A percentile compares a stretch with the other conserved stretches of the same genome.
These are phyloP conservation scores for Coemansia sp. DNA, from an alignment of 192 early-diverging fungal genomes.

Conservation along the genomic window DNA sequence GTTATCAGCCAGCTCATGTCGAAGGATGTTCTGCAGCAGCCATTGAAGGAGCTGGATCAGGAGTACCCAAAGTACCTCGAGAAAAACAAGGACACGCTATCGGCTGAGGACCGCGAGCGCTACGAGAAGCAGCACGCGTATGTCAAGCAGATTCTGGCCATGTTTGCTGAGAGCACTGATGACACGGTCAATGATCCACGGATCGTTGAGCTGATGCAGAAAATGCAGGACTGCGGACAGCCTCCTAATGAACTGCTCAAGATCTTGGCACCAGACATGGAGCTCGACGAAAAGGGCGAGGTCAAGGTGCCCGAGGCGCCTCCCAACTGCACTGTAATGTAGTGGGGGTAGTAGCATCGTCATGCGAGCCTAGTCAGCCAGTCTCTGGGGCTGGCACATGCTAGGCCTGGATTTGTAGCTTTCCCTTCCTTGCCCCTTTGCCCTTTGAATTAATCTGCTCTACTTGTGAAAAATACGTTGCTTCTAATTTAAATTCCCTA, in stretches of 20 bases:
- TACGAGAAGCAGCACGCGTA: slow-evolving; percentile 78
- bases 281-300: slow-evolving; percentile 72
- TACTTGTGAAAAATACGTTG: neutral
- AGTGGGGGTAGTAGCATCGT: neutral
- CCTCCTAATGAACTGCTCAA: slow-evolving; percentile 89
- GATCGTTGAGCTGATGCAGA: slow-evolving; percentile 91
- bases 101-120: slow-evolving; percentile 67
- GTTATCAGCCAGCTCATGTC: slow-evolving; percentile 92
- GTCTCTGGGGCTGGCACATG: neutral
- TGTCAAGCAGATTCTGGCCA: slow-evolving; percentile 75
- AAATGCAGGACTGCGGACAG: slow-evolving; percentile 97
- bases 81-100: slow-evolving; percentile 70
- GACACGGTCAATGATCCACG: slow-evolving; percentile 68
- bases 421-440: neutral
- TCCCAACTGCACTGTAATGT: slow-evolving; percentile 40
- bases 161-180: slow-evolving; percentile 64
- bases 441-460: neutral
- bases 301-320: slow-evolving; percentile 59
- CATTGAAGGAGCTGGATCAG: slow-evolving; percentile 83
- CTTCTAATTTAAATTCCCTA: neutral
- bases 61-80: slow-evolving; percentile 91
- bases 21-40: slow-evolving; percentile 92
- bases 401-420: neutral
- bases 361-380: neutral
- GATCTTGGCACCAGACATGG: slow-evolving; percentile 88